phyloP scores from a whole-genome alignment of 2,329 filamentous ascomycete species.

The Parastagonospora nodorum region DNA sequence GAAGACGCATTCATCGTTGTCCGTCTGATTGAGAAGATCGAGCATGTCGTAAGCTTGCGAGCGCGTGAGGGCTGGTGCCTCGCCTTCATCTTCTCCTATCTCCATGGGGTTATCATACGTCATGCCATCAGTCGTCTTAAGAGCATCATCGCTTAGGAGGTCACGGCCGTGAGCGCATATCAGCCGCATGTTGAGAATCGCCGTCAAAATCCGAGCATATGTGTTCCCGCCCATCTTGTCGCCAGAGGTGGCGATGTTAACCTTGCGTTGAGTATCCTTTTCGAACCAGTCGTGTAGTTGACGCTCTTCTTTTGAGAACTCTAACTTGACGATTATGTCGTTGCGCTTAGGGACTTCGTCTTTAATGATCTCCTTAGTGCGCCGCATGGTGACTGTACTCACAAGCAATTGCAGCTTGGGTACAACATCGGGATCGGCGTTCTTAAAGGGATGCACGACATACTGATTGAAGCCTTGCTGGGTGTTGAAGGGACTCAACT shows the following conservation, averaged over 20 bases:
- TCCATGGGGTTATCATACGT: slow-evolving; percentile 87
- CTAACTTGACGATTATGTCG: slow-evolving; percentile 74
- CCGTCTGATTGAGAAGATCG: slow-evolving; percentile 80
- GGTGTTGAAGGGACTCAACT: slow-evolving; percentile 83
- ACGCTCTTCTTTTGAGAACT: slow-evolving; percentile 76
- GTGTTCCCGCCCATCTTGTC: slow-evolving; percentile 77
- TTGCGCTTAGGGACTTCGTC: slow-evolving; percentile 69
- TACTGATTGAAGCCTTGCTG: slow-evolving; percentile 74
- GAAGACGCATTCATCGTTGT: slow-evolving; percentile 72
- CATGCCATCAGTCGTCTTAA: slow-evolving; percentile 78
- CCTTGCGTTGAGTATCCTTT: slow-evolving; percentile 77
- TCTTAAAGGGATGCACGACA: slow-evolving; percentile 86
- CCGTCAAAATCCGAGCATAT: slow-evolving; percentile 93
- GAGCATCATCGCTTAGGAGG: slow-evolving; percentile 80
- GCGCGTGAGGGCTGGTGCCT: slow-evolving; percentile 63
- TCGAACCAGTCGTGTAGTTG: slow-evolving; percentile 84
- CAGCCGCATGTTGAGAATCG: slow-evolving; percentile 84
- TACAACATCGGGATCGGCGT: slow-evolving; percentile 80
- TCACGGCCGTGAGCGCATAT: slow-evolving; percentile 96
- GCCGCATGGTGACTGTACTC: slow-evolving; percentile 89
- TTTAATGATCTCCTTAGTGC: slow-evolving; percentile 79
- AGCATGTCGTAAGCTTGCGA: slow-evolving; percentile 85
- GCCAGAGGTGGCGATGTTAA: slow-evolving; percentile 71
- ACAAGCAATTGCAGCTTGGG: slow-evolving; percentile 86
- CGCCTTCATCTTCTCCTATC: slow-evolving; percentile 77